Evolutionary conservation across 345 rosid genomes (phyloP), one percentile per base, ranked within the genome.

Genomic region (Sonneratia caseolaris): DNA sequence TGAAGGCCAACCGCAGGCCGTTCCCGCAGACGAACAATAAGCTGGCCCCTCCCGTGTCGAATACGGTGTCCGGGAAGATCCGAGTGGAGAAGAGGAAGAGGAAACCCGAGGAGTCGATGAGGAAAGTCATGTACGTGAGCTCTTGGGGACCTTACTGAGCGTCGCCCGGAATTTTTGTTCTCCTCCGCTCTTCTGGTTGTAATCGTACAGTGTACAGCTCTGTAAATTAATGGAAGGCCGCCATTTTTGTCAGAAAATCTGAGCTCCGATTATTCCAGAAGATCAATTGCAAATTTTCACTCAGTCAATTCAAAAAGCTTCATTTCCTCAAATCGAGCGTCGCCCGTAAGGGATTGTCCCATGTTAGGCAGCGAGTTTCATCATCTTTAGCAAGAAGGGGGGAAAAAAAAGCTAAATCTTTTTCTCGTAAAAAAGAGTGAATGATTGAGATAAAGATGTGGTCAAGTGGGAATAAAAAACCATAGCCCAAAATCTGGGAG

Each of bases 401-500:
- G 32, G 32, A 27, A 42, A 42, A 42, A 47, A 47, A 47, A 47
- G 14, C 51, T 40, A 40, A 40, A 40, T 47, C 51, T 47, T 47
- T 8, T 47, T 47, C 51, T 47, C 51, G 51, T 47, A 9, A 42
- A 42, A 47, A 47, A 3, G 1, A 48, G n/a, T 21, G 18, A 35
- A 27, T 3, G 18, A 49, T 13, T 49, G 4, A 53, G 16, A 53
- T 21, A 53, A 21, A 57, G n/a, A 9, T n/a, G 5, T 13, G 51
- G 51, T 35, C 64, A 62, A 11, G 18, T 62, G 66, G 38, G 27
- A 47, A 62, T 62, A 42, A 38, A 43, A 45, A 62, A 71, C 74
- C 74, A 32, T 45, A 12, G 68, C 73, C 69, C 57, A 4, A 71
- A 62, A 62, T 62, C 74, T 36, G 74, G 68, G 74, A 71, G 68